These are phyloP conservation scores for Leptographium flavum DNA, from an alignment of 2,329 filamentous ascomycete genomes.

Conservation along the genomic window DNA sequence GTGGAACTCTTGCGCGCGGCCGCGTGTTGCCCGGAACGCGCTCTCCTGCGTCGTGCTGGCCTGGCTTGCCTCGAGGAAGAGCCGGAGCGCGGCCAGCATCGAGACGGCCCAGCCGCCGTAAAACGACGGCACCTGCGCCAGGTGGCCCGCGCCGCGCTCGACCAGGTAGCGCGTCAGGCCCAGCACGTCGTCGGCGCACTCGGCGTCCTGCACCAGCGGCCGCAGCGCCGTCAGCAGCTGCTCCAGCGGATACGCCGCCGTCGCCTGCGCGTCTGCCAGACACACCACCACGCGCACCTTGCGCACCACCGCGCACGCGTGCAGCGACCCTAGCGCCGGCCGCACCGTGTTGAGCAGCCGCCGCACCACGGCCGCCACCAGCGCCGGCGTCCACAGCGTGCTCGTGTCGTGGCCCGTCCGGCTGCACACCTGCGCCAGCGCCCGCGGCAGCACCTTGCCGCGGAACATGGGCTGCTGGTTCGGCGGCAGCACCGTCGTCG, in stretches of 20 bases:
- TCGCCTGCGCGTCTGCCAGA: constrained; percentile 58
- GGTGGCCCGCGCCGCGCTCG: constrained; percentile 47
- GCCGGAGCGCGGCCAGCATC: constrained; percentile 61
- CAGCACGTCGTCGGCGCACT: constrained; percentile 82
- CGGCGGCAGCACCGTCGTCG: constrained; percentile 49
- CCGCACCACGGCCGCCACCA: constrained; percentile 61
- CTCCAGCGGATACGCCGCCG: constrained; percentile 70
- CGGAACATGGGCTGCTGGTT: constrained; percentile 82
- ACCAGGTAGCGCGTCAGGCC: constrained; percentile 80
- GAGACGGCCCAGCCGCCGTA: constrained; percentile 69
- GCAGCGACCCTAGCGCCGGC: constrained; percentile 68
- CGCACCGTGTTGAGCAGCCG: constrained; percentile 70
- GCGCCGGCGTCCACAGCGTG: constrained; percentile 59
- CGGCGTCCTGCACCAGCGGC: constrained; percentile 64
- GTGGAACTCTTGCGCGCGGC: constrained; percentile 62
- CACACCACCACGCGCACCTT: constrained; percentile 73
- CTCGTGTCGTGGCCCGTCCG: constrained; percentile 50
- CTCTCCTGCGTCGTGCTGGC: constrained; percentile 74
- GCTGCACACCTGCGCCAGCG: constrained; percentile 66
- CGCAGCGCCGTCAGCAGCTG: constrained; percentile 75
- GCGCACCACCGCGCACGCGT: constrained; percentile 73
- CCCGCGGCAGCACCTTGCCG: constrained; percentile 58
- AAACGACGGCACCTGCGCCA: constrained; percentile 56
- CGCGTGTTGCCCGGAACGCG: constrained; percentile 64
- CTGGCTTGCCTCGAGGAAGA: constrained; percentile 61